Evolutionary conservation across 148 eudicot genomes (phyloP), one percentile per base, ranked within the genome.

Genomic region (Tetragonia tetragonoides): DNA sequence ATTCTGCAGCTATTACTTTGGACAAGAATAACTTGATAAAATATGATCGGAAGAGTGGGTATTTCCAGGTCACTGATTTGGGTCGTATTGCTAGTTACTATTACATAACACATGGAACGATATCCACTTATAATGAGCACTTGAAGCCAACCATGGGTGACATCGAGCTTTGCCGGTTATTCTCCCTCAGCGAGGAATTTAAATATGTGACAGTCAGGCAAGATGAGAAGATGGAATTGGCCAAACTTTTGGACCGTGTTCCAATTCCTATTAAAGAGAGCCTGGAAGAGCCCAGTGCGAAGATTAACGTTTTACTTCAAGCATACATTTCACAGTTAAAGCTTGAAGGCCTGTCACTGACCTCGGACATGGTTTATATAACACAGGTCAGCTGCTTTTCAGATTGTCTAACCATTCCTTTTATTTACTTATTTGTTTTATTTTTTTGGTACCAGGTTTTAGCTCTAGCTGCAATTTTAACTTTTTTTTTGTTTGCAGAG

Each of bases 111-210:
- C 95, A 93, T 82, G 97, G 93, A 60, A 89, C 97, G 4, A 93
- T 93, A 76, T 83, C 92, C 68, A 93, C 93, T 8, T 93, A 89
- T 84, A 93, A 93, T 77, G 97, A 93, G 84, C 90, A 93, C 84
- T 83, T 93, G 87, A 93, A 93, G 83, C 95, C 95, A 44, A 91
- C 95, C 8, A 93, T 91, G 97, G 95, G 95, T 83, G 97, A 93
- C 80, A 93, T 91, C 75, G 97, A 93, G 81, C 95, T 93, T 21
- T 93, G 97, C 77, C 93, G 95, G 49, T 77, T 93, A 76, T 93
- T 93, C 81, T 93, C 97, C 44, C 97, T 93, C 80, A 93, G 97
- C 70, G 97, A 93, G 83, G 97, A 93, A 78, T 93, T 93, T 81
- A 91, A 89, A 74, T 93, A 91, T 80, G 97, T 93, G 15, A 88